Evolutionary conservation across 108 stramenopile genomes (phyloP), one percentile per base, ranked within the genome.

Genomic region (Pseudonitzschia multistriata): DNA sequence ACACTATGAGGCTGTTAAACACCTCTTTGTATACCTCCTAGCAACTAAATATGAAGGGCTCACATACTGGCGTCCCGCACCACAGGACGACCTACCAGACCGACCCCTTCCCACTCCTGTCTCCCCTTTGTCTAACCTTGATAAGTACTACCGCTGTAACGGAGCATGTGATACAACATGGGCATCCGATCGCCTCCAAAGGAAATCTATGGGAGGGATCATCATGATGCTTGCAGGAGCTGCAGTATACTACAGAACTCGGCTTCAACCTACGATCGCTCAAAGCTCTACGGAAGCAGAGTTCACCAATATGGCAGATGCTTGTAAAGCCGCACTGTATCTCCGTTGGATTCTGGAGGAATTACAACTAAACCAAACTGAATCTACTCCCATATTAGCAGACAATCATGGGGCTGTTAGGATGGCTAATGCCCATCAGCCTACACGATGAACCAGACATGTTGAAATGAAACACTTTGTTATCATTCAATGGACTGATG

Each of bases 81-180:
- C 50, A 27, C 25, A 19, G 7, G 25, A 25, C 6, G 50, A 52
- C 2, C 50, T 52, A 0, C 4, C 50, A 7, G 7, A 25, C 25
- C 24, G 6, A 17, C 4, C 50, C 21, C 24, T 25, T 19, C 50
- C 50, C 21, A 27, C 4, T 0, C 10, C 50, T 17, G 19, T 52
- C 11, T 17, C 50, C 11, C 5, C 5, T 8, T 5, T 8, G 6
- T 7, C 37, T 8, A 37, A 5, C 5, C 5, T 37, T 8, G 8
- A 8, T 7, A 37, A 37, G 8, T 37, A 7, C 8, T 7, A 5
- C 5, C 37, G 8, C 6, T 8, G 5, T 8, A 37, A 37, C 8
- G 77, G 66, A 11, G 67, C 21, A 13, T 57, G 17, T 25, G 79
- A 83, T 55, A 61, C 79, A 19, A 67, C 76, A 35, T 78, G 73